Evolutionary conservation across 192 early-diverging fungal genomes (phyloP).

Genomic region (Gryganskiella cystojenkinii): DNA sequence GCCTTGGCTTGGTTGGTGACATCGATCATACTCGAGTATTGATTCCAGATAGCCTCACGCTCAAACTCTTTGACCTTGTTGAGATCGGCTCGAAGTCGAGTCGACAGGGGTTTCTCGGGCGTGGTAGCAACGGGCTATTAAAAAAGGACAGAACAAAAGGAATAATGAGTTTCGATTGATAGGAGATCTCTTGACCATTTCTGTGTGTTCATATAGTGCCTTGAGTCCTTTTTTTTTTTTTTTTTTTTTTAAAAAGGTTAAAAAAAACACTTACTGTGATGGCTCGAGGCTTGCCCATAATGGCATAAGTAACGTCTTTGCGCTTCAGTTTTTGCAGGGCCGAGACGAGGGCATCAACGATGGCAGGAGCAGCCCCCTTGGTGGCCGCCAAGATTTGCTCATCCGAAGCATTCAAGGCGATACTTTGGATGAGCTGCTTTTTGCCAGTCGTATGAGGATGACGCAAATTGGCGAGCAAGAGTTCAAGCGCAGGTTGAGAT

Average conservation of each 20-base stretch:
- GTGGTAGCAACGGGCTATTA: not conserved
- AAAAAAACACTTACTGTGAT: constrained; percentile 8
- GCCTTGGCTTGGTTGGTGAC: constrained; percentile 23
- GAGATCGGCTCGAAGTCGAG: constrained; percentile 19
- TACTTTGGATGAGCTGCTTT: constrained; percentile 20
- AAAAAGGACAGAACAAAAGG: not conserved
- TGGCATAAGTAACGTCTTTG: constrained; percentile 16
- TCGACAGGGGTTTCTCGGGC: constrained; percentile 5
- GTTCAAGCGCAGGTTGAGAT: not conserved
- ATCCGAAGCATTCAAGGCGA: constrained; percentile 22
- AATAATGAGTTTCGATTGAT: not conserved
- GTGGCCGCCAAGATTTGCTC: constrained; percentile 25
- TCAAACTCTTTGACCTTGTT: constrained; percentile 28
- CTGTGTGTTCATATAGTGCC: too few relatives aligned
- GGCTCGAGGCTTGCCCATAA: constrained; percentile 30
- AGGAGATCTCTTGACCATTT: too few relatives aligned
- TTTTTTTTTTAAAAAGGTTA: not conserved
- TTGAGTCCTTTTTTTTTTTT: too few relatives aligned
- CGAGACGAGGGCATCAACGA: constrained; percentile 22
- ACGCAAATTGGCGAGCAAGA: constrained; percentile 19
- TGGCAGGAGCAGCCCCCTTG: constrained; percentile 18
- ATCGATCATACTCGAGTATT: constrained; percentile 16
- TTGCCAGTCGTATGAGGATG: constrained; percentile 35
- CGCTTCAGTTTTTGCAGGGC: constrained; percentile 16
- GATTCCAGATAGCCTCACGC: constrained; percentile 24